A percentile compares a stretch with the other conserved stretches of the same genome.
Evolutionary conservation across 495 filamentous ascomycete genomes (phyloP).

Genomic region (Lophiostoma macrostomum): DNA sequence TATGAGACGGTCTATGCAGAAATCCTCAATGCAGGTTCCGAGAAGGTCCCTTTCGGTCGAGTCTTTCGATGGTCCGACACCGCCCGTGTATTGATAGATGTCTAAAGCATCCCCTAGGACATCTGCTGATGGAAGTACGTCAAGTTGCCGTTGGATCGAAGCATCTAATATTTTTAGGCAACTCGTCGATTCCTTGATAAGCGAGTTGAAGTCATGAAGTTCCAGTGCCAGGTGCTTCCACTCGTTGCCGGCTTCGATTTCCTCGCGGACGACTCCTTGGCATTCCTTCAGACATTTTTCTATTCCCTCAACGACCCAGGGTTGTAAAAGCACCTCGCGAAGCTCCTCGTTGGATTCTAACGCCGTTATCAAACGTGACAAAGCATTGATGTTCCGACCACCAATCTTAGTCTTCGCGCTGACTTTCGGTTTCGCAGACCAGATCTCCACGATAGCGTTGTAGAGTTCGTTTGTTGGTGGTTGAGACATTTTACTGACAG

Average conservation of each 20-base stretch:
- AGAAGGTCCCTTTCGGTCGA: not conserved
- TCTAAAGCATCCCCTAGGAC: not conserved
- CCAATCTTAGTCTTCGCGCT: no score
- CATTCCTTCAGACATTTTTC: constrained; percentile 21
- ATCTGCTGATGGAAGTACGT: constrained; percentile 5
- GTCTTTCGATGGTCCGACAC: not conserved
- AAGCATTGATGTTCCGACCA: constrained; percentile 2
- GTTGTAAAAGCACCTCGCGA: constrained; percentile 3
- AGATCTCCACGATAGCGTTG: constrained; percentile 5
- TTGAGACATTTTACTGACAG: constrained; percentile 12
- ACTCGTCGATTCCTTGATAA: constrained; percentile 9
- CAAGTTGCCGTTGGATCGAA: constrained; percentile 2
- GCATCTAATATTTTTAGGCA: constrained; percentile 8
- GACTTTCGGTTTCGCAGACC: not conserved
- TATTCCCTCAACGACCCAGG: constrained; percentile 15
- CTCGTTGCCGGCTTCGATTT: constrained; percentile 6
- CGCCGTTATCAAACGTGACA: constrained; percentile 2
- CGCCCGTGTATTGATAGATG: constrained; percentile 1
- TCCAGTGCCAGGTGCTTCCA: constrained; percentile 18
- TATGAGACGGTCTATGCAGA: constrained; percentile 19
- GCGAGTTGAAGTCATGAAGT: constrained; percentile 6
- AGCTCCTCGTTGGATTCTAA: constrained; percentile 13
- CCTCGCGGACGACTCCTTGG: constrained; percentile 4
- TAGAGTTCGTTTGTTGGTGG: not conserved
- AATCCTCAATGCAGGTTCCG: constrained; percentile 12